Evolutionary conservation across 2,329 filamentous ascomycete genomes (phyloP).

Genomic region (Orbilia oligospora): DNA sequence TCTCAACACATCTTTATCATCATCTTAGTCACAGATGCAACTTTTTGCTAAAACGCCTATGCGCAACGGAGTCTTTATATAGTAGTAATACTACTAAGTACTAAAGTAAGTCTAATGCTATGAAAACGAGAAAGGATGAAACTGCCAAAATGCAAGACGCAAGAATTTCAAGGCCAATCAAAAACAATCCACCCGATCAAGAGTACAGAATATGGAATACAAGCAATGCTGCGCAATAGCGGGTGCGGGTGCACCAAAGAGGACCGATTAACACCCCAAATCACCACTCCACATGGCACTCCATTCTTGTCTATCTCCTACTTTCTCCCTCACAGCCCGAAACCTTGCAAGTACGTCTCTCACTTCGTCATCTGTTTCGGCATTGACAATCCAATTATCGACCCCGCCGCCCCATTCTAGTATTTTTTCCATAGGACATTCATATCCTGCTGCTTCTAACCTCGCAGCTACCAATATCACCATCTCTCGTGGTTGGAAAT

Average conservation of each 20-base stretch:
- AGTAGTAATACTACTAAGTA: no score
- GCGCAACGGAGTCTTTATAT: neutral
- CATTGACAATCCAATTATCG: constrained; percentile 42
- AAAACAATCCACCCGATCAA: neutral
- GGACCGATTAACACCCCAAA: constrained; percentile 39
- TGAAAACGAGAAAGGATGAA: neutral
- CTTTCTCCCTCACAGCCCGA: constrained; percentile 41
- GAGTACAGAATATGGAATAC: neutral
- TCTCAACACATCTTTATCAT: constrained; percentile 20
- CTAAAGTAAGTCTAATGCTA: no score
- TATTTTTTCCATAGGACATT: constrained; percentile 30
- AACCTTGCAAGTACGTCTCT: constrained; percentile 52
- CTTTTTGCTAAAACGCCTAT: neutral
- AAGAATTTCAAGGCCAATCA: neutral
- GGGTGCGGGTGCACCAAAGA: no score
- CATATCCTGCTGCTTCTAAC: constrained; percentile 44
- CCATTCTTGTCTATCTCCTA: constrained; percentile 53
- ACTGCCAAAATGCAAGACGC: neutral
- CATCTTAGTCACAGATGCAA: neutral
- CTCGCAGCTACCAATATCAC: constrained; percentile 51
- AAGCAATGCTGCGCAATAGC: no score
- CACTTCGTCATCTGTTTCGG: constrained; percentile 58
- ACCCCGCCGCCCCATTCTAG: constrained; percentile 54
- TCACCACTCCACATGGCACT: constrained; percentile 55
- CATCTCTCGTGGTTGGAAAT: constrained; percentile 51